These are phyloP conservation scores for Colletotrichum horii DNA, from an alignment of 2,329 filamentous ascomycete species.

Conservation along the genomic window DNA sequence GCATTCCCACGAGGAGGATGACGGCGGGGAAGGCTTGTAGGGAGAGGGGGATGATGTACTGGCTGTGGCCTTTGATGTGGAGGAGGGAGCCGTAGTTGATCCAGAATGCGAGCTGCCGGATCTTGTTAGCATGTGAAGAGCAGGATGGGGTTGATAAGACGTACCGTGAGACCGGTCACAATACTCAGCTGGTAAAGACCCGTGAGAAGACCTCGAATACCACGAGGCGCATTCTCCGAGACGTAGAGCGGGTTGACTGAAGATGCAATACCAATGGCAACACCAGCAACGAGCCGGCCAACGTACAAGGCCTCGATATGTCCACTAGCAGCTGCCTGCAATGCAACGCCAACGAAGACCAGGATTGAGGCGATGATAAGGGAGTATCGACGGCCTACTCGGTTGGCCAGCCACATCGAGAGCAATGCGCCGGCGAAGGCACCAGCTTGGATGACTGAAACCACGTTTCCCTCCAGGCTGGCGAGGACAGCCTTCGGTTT, in stretches of 20 bases:
- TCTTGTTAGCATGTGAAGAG: not conserved
- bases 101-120: constrained; percentile 43
- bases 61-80: constrained; percentile 23
- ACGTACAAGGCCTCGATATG: constrained; percentile 6
- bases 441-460: constrained; percentile 33
- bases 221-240: constrained; percentile 59
- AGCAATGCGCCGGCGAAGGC: constrained; percentile 28
- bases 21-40: constrained; percentile 45
- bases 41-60: constrained; percentile 49
- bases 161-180: constrained; percentile 54
- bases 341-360: not conserved
- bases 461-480: constrained; percentile 29
- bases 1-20: constrained; percentile 37
- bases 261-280: constrained; percentile 54
- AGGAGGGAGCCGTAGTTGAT: constrained; percentile 33
- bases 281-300: constrained; percentile 48
- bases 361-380: not conserved
- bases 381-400: not conserved
- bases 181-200: constrained; percentile 57
- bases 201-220: constrained; percentile 55
- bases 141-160: constrained; percentile 25
- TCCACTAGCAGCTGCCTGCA: constrained; percentile 12
- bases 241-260: constrained; percentile 64
- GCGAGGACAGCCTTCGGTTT: constrained; percentile 17
- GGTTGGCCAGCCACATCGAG: constrained; percentile 12